phyloP scores from a whole-genome alignment of 345 rosid genomes.

The Salix viminalis region DNA sequence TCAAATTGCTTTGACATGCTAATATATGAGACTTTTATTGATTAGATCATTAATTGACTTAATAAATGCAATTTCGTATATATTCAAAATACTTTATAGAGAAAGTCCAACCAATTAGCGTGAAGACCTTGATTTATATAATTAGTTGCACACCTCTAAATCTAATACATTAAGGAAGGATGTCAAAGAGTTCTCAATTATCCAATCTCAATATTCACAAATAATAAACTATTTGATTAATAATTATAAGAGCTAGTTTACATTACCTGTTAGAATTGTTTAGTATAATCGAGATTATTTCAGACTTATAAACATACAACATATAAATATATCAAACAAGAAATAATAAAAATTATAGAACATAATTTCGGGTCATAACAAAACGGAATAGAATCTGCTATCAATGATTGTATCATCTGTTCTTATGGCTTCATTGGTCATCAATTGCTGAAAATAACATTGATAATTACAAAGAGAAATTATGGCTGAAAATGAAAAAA shows the following conservation, averaged over 20 bases:
- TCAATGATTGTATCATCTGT: too few relatives aligned
- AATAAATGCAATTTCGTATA: too few relatives aligned
- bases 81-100: not conserved
- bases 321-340: too few relatives aligned
- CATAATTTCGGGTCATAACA: too few relatives aligned
- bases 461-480: too few relatives aligned
- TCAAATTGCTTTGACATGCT: not conserved
- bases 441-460: too few relatives aligned
- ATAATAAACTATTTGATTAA: not conserved
- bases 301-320: too few relatives aligned
- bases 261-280: not conserved
- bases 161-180: slow-evolving; percentile 1
- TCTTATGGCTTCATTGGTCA: too few relatives aligned
- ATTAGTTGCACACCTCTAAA: not conserved
- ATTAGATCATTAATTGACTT: not conserved
- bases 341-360: too few relatives aligned
- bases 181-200: slow-evolving; percentile 8
- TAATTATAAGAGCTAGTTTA: not conserved
- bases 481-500: too few relatives aligned
- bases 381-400: too few relatives aligned
- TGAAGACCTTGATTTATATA: slow-evolving; percentile 1
- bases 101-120: slow-evolving; percentile 27
- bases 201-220: slow-evolving; percentile 6
- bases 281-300: too few relatives aligned
- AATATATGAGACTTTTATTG: not conserved